phyloP scores from a whole-genome alignment of 805 yeast species.

The Kazachstania taianensis region DNA sequence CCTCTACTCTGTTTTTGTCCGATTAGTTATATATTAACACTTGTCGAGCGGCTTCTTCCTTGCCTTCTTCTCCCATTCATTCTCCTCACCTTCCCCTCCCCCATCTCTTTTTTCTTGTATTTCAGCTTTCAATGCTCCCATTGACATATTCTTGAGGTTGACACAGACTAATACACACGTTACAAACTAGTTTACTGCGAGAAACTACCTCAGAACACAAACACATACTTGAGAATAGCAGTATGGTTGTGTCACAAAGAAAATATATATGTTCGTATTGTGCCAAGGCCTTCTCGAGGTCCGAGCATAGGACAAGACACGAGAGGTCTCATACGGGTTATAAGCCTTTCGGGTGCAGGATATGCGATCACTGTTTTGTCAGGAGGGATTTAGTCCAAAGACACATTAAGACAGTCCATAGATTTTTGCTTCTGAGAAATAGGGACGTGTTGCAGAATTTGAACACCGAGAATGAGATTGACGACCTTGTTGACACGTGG shows the following conservation, averaged over 20 bases:
- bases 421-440: constrained; percentile 4
- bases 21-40: too few relatives aligned
- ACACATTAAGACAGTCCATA: constrained; percentile 72
- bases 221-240: background rate
- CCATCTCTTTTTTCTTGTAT: background rate
- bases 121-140: background rate
- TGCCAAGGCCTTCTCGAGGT: constrained; percentile 68
- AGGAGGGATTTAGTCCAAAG: constrained; percentile 68
- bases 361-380: constrained; percentile 65
- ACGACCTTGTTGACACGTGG: background rate
- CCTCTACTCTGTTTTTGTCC: too few relatives aligned
- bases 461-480: background rate
- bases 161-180: background rate
- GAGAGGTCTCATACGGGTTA: constrained; percentile 74
- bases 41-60: too few relatives aligned
- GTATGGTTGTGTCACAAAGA: constrained; percentile 35
- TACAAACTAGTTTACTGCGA: background rate
- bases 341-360: constrained; percentile 65
- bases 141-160: background rate
- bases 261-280: constrained; percentile 72
- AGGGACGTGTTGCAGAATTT: background rate
- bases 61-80: too few relatives aligned
- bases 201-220: too few relatives aligned
- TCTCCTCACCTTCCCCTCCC: background rate
- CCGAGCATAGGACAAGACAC: constrained; percentile 70